Base-by-base conservation (phyloP, 257 asterid species). In the Phtheirospermum japonicum region DNA sequence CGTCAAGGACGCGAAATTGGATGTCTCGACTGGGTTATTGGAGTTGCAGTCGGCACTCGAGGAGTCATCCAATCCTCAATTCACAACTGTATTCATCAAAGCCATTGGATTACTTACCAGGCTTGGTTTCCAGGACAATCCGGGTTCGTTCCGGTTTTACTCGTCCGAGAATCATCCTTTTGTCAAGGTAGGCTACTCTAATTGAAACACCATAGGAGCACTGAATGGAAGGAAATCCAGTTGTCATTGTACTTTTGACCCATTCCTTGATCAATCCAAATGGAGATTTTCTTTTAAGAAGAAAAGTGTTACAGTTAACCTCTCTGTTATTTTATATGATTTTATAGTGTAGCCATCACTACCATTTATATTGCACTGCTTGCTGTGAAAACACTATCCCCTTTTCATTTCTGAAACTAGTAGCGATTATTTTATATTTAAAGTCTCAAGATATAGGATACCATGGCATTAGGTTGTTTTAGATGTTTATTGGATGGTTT, bases 1-100 rank as follows among this genome's bases (percentile, higher is more conserved):
- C 77, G 96, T 87, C 59, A 80, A 72, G 78, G 97, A 89, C 75
- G 73, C 85, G 5, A 83, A 76, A 76, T 71, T 86, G 77, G 95
- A 92, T 43, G 51, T 83, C 1, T 63, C 85, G 31, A 73, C 77
- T 23, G 99, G 79, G 12, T 73, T 93, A 32, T 50, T 87, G 78
- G 97, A 93, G 77, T 85, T 93, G 43, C 99, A 87, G 73, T 83
- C 97, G 7, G 90, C 94, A 49, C 96, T 93, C 36, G 99, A 93
- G 70, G 89, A 71, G 14, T 59, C 76, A 0, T 55, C 85, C 48
- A 80, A 59, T 74, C 62, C 82, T 30, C 81, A 79, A 42, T 73
- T 83, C 46, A 65, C 75, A 4, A 68, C 59, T 43, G 70, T 93
- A 0, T 85, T 80, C 53, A 71, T 85, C 69, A 87, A 79, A 77